Percentiles rank a stretch among this genome's conserved stretches.
Evolutionary conservation across 2,329 filamentous ascomycete species (phyloP).

Genomic region (Lachnellula occidentalis): DNA sequence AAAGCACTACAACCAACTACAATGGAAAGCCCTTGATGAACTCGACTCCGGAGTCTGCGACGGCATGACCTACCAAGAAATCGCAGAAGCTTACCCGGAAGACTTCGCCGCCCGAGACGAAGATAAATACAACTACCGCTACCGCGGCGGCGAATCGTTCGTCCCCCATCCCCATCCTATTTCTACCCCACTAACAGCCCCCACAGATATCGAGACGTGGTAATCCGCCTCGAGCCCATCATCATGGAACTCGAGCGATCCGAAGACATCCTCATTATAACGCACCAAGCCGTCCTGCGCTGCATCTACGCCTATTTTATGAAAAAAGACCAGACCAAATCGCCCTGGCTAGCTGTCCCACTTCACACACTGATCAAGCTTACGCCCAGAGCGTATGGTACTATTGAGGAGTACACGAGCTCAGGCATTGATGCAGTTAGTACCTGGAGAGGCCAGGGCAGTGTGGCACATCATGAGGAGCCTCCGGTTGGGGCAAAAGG

Average conservation of each 20-base stretch:
- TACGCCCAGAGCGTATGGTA: constrained; percentile 89
- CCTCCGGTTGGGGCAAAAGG: constrained; percentile 19
- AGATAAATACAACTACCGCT: constrained; percentile 99
- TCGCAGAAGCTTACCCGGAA: constrained; percentile 84
- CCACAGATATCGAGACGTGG: constrained; percentile 74
- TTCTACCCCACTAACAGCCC: constrained; percentile 2
- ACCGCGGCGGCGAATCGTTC: constrained; percentile 85
- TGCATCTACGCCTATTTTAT: constrained; percentile 99
- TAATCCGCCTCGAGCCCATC: constrained; percentile 95
- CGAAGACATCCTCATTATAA: constrained; percentile 96
- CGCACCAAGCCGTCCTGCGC: constrained; percentile 90
- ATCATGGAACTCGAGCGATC: constrained; percentile 98
- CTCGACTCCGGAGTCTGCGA: constrained; percentile 96
- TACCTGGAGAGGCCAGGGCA: constrained; percentile 93
- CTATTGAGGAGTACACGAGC: constrained; percentile 79
- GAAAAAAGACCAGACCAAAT: constrained; percentile 88
- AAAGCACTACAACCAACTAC: constrained; percentile 80
- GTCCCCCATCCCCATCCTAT: neutral
- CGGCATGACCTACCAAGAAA: constrained; percentile 81
- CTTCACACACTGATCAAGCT: constrained; percentile 95
- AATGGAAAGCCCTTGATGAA: constrained; percentile 98
- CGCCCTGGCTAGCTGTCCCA: constrained; percentile 98
- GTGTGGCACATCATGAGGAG: constrained; percentile 77
- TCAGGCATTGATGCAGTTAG: constrained; percentile 94
- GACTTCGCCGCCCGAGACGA: constrained; percentile 94